Base-by-base conservation (phyloP, 805 yeast genomes). In the Monosporozyma aquatica region DNA sequence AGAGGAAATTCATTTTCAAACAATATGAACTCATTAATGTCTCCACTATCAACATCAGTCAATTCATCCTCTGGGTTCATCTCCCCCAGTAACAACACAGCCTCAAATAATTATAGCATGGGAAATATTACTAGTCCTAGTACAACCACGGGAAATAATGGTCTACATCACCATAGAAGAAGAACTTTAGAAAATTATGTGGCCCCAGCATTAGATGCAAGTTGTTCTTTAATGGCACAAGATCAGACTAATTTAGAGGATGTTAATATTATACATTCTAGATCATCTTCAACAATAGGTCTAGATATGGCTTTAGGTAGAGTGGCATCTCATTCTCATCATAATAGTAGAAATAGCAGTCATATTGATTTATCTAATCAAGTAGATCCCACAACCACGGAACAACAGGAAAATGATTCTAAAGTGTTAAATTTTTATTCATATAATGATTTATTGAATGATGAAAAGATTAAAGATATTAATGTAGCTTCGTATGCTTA, bases 121-220 rank as follows among this genome's bases (percentile, higher is more conserved):
- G n/a, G n/a, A n/a, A n/a, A n/a, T n/a, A n/a, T n/a, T 22, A 34
- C 10, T 9, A 30, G 18, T 20, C 8, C 17, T 17, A 30, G 21
- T 22, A 21, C 38, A 6, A 21, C 37, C 9, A 34, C 21, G 21
- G 17, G 18, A 5, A 21, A 34, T 11, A 27, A 25, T 25, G 40
- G 44, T 33, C 48, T 46, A 15, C 46, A 70, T 26, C 59, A 40
- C 22, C 21, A 26, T 23, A 24, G 62, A 5, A 69, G 64, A 51
- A 60, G 69, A 61, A 66, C 68, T 13, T 52, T 63, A 28, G 84
- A 85, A 59, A 83, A 87, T 60, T 75, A 64, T 50, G 83, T 86
- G 17, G 83, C 94, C 2, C 89, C 95, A 0, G 85, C 85, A 6
- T 67, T 86, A 51, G 95, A 85, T 53, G 86, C 95, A 7, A 75